phyloP scores from a whole-genome alignment of 2,329 filamentous ascomycete species.

The Sporothrix mexicana region DNA sequence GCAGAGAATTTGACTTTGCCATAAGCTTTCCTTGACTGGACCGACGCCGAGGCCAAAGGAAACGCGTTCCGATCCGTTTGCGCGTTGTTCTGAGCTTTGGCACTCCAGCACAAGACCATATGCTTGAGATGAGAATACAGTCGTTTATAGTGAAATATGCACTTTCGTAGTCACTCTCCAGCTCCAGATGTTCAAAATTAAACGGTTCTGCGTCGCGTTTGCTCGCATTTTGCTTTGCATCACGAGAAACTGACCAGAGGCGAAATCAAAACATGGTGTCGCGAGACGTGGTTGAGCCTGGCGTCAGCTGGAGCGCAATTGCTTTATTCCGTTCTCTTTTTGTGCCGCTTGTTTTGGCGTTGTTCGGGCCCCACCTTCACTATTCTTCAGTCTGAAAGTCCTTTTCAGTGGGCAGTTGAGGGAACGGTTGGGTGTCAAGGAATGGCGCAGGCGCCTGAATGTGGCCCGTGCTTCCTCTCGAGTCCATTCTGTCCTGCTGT shows the following conservation, averaged over 20 bases:
- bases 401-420: background rate
- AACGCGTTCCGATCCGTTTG: background rate
- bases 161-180: background rate
- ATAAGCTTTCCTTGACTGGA: too few relatives aligned
- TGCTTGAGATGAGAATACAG: background rate
- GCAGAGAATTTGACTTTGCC: too few relatives aligned
- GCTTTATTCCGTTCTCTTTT: too few relatives aligned
- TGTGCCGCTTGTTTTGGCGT: background rate
- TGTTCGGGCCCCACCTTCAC: background rate
- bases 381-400: background rate
- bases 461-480: slow-evolving; percentile 3
- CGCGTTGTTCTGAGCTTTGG: background rate
- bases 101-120: too few relatives aligned
- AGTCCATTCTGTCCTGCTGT: background rate
- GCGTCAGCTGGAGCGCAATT: slow-evolving; percentile 1
- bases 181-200: background rate
- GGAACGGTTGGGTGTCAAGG: background rate
- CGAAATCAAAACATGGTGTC: slow-evolving; percentile 4
- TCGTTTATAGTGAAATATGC: background rate
- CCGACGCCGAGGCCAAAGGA: background rate
- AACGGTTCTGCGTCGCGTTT: background rate
- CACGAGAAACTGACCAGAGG: background rate
- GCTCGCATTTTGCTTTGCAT: background rate
- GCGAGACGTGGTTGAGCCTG: slow-evolving; percentile 15
- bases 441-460: background rate